Conservation (phyloP, 805 yeast genomes). For the Maudiozyma serrabonitensis region DNA sequence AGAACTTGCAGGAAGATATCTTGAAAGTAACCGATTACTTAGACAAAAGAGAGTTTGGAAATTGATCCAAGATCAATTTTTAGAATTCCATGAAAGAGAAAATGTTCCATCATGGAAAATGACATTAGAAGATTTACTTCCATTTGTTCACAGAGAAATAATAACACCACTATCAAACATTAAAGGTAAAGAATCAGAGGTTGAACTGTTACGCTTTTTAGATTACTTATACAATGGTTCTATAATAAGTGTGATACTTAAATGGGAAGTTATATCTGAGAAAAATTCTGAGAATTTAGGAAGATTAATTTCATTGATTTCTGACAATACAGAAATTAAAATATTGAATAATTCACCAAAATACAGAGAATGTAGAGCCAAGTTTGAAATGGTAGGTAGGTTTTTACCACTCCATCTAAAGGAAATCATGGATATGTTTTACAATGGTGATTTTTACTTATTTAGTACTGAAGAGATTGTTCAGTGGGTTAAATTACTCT, state of each 20-base stretch:
- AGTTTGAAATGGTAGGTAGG: slow-evolving; percentile 20
- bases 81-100: slow-evolving; percentile 16
- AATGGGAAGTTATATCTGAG: slow-evolving; percentile 28
- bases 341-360: slow-evolving; percentile 10
- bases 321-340: slow-evolving; percentile 17
- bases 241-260: slow-evolving; percentile 13
- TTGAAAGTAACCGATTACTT: slow-evolving; percentile 13
- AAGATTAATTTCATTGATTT: slow-evolving; percentile 17
- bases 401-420: slow-evolving; percentile 31
- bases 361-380: slow-evolving; percentile 22
- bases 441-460: slow-evolving; percentile 33
- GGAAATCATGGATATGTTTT: slow-evolving; percentile 34
- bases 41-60: slow-evolving; percentile 11
- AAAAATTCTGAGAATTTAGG: slow-evolving; percentile 25
- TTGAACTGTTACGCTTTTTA: slow-evolving; percentile 9
- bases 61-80: slow-evolving; percentile 12
- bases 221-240: slow-evolving; percentile 17
- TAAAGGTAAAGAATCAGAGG: slow-evolving; percentile 7
- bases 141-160: slow-evolving; percentile 13
- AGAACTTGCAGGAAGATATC: slow-evolving; percentile 16
- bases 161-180: slow-evolving; percentile 12
- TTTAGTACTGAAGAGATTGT: slow-evolving; percentile 31
- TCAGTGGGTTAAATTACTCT: slow-evolving; percentile 30
- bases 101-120: slow-evolving; percentile 16
- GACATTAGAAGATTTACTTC: slow-evolving; percentile 15